Conservation (phyloP, 306 rosid species). For the Fagus sylvatica region DNA sequence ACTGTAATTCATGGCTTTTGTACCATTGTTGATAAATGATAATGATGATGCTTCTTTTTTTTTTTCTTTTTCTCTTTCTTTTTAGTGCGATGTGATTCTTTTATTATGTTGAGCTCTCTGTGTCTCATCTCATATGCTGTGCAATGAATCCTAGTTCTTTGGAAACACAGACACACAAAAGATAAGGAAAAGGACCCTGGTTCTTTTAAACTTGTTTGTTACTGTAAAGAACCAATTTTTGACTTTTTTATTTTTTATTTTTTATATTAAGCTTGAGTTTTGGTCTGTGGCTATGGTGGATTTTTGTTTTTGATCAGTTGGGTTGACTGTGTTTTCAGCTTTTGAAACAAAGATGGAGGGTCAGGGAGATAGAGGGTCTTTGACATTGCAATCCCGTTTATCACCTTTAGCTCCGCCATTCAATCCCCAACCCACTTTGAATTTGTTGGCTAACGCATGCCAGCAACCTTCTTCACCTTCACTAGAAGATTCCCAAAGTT, state of each 20-base stretch:
- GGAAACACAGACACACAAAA: not conserved
- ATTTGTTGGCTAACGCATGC: slow-evolving; percentile 3
- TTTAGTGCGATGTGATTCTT: not conserved
- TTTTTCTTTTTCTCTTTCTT: too few relatives aligned
- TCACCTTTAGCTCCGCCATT: slow-evolving; percentile 69
- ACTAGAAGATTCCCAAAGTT: slow-evolving; percentile 2
- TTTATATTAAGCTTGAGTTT: not conserved
- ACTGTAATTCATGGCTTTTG: not conserved
- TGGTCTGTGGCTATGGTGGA: not conserved
- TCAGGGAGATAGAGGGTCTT: slow-evolving; percentile 11
- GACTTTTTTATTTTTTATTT: too few relatives aligned
- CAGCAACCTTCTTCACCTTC: slow-evolving; percentile 18
- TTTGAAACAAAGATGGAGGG: slow-evolving; percentile 24
- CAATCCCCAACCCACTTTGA: slow-evolving; percentile 24
- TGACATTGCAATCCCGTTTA: slow-evolving; percentile 41
- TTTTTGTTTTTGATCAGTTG: not conserved
- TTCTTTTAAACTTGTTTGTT: not conserved
- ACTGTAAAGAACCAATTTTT: not conserved
- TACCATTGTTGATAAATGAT: not conserved
- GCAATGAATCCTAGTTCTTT: not conserved
- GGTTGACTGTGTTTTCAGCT: not conserved
- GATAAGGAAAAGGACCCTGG: not conserved
- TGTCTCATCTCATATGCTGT: not conserved
- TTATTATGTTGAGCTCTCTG: not conserved
- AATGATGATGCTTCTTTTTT: not conserved